phyloP scores from a whole-genome alignment of 2,329 filamentous ascomycete genomes.

The Colletotrichum australisinense region DNA sequence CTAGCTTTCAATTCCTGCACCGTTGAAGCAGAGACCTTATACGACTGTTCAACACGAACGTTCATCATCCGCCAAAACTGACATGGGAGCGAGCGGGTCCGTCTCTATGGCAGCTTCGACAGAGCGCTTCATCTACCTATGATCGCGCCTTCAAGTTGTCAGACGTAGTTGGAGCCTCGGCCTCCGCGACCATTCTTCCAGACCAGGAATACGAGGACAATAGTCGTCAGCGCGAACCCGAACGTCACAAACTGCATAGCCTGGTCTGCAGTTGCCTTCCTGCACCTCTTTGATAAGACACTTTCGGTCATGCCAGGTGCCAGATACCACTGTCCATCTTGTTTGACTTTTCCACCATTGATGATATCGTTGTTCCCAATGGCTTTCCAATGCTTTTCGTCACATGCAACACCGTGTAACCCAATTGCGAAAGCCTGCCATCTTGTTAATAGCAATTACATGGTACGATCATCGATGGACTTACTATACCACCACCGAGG shows the following conservation, averaged over 20 bases:
- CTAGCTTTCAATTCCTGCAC: background rate
- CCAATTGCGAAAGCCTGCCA: constrained; percentile 23
- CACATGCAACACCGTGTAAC: constrained; percentile 17
- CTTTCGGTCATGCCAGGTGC: background rate
- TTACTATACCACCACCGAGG: constrained; percentile 32
- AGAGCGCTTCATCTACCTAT: background rate
- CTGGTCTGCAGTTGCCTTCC: constrained; percentile 24
- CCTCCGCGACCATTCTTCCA: constrained; percentile 23
- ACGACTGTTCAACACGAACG: background rate
- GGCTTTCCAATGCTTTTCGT: rapidly evolving
- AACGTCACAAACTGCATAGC: constrained; percentile 31
- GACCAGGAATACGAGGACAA: constrained; percentile 20
- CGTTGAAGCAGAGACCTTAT: background rate
- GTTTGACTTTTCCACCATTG: background rate
- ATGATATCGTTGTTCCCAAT: background rate
- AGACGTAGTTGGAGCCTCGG: background rate
- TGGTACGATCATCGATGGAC: background rate
- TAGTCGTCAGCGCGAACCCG: constrained; percentile 12
- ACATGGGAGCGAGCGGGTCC: background rate
- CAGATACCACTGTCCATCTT: background rate
- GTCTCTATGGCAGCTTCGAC: background rate
- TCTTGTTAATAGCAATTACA: background rate
- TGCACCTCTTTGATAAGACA: constrained; percentile 9
- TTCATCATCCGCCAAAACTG: background rate
- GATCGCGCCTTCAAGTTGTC: background rate